These are phyloP conservation scores for Dillenia turbinata DNA, from an alignment of 164 flowering plant species.

Conservation along the genomic window DNA sequence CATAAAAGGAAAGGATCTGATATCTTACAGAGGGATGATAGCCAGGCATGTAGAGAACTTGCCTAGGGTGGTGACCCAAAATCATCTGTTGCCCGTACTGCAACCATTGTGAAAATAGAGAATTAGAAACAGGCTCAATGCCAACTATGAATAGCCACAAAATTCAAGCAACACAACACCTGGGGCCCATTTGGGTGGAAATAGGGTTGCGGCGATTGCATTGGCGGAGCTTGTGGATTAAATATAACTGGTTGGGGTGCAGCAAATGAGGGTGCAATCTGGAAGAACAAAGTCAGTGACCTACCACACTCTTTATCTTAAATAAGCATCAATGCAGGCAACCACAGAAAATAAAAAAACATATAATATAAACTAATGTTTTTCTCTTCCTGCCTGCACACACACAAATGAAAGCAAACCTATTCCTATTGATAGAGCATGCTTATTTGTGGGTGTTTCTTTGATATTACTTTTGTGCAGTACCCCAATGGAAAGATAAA, in stretches of 20 bases:
- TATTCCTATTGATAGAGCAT: too few relatives aligned
- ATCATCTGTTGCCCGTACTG: slow-evolving; percentile 80
- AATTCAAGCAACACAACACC: slow-evolving; percentile 16
- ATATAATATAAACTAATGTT: too few relatives aligned
- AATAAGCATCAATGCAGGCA: too few relatives aligned
- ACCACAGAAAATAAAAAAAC: too few relatives aligned
- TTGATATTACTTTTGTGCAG: too few relatives aligned
- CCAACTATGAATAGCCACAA: too few relatives aligned
- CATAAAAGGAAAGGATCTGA: too few relatives aligned
- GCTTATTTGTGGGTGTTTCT: too few relatives aligned
- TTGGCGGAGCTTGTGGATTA: slow-evolving; percentile 49
- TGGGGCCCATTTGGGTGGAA: slow-evolving; percentile 81
- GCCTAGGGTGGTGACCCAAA: slow-evolving; percentile 60
- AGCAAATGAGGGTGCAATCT: slow-evolving; percentile 73
- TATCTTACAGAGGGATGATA: slow-evolving; percentile 51
- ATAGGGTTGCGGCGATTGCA: slow-evolving; percentile 69
- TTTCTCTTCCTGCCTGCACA: too few relatives aligned
- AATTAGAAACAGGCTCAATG: too few relatives aligned
- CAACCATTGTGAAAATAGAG: slow-evolving; percentile 7
- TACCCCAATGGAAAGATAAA: too few relatives aligned
- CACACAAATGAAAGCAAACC: too few relatives aligned
- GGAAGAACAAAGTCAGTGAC: slow-evolving; percentile 5
- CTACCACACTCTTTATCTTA: background rate
- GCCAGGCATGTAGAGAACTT: slow-evolving; percentile 60
- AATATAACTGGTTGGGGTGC: slow-evolving; percentile 72